Percentiles rank a stretch among this genome's conserved stretches.
Evolutionary conservation across 352 stramenopile genomes (phyloP).

Genomic region (Peronospora tabacina): DNA sequence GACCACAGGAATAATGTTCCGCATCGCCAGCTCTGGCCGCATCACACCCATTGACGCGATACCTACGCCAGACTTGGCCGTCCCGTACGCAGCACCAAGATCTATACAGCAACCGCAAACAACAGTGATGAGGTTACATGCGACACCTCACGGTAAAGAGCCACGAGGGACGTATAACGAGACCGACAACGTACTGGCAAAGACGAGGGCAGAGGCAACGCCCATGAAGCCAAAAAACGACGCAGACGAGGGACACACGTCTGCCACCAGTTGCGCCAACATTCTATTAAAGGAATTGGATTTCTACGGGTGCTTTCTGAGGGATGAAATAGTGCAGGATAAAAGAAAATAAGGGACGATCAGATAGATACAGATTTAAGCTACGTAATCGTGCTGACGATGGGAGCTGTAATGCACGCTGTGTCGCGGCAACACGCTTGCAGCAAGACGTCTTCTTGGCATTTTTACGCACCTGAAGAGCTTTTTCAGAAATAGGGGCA

Average conservation of each 20-base stretch:
- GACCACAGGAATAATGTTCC: constrained; percentile 98
- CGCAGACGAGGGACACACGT: constrained; percentile 95
- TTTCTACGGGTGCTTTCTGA: constrained; percentile 16
- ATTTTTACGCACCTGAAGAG: constrained; percentile 17
- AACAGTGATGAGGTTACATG: constrained; percentile 1
- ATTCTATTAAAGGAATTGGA: neutral
- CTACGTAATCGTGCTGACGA: neutral
- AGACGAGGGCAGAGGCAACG: constrained; percentile 90
- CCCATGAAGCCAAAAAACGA: constrained; percentile 99
- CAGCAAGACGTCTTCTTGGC: neutral
- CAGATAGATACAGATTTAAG: constrained; percentile 7
- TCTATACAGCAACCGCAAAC: constrained; percentile 39
- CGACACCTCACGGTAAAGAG: neutral
- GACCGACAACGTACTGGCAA: constrained; percentile 27
- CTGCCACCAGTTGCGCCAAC: constrained; percentile 62
- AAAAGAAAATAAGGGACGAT: constrained; percentile 1
- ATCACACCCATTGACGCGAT: constrained; percentile 94
- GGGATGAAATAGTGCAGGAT: neutral
- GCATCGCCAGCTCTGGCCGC: constrained; percentile 95
- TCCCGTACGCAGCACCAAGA: constrained; percentile 95
- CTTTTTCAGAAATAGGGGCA: constrained; percentile 12
- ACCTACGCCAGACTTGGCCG: constrained; percentile 95
- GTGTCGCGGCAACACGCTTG: neutral
- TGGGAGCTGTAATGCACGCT: neutral
- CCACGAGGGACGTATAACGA: neutral